A percentile compares a stretch with the other conserved stretches of the same genome.
Conservation (phyloP, 495 filamentous ascomycete genomes). For the Talaromyces proteolyticus region DNA sequence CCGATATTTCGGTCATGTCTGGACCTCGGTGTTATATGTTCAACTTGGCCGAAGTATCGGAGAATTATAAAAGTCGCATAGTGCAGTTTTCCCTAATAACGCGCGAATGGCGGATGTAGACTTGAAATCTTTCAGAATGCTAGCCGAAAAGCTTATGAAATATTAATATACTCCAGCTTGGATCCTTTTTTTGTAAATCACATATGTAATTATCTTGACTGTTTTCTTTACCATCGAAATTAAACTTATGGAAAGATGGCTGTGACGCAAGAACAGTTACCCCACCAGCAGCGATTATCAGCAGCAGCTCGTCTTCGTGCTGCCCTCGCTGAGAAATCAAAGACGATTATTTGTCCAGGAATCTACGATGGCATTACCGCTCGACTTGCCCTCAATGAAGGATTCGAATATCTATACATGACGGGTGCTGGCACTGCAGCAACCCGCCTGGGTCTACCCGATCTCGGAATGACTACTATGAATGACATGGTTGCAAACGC, state of each 20-base stretch:
- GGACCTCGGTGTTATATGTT: too few species aligned
- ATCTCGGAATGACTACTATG: constrained; percentile 41
- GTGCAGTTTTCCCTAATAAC: too few species aligned
- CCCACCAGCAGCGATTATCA: not conserved
- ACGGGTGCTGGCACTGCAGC: constrained; percentile 54
- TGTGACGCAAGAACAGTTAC: too few species aligned
- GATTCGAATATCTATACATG: constrained; percentile 51
- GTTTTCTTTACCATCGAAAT: too few species aligned
- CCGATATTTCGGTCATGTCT: constrained; percentile 1
- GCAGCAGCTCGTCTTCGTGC: not conserved
- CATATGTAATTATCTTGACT: too few species aligned
- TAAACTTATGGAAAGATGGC: too few species aligned
- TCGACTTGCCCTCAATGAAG: constrained; percentile 42
- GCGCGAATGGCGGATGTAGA: too few species aligned
- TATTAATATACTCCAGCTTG: too few species aligned
- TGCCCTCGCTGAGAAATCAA: not conserved
- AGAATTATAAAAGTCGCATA: too few species aligned
- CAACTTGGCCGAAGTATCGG: not conserved
- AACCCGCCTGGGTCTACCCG: constrained; percentile 48
- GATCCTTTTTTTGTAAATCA: too few species aligned
- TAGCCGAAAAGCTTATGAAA: too few species aligned
- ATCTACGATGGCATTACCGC: constrained; percentile 55
- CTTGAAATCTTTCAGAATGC: too few species aligned
- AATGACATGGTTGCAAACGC: constrained; percentile 4
- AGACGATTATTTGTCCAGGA: constrained; percentile 41